Evolutionary conservation across 495 filamentous ascomycete genomes (phyloP).

Genomic region (Niebla homalea): DNA sequence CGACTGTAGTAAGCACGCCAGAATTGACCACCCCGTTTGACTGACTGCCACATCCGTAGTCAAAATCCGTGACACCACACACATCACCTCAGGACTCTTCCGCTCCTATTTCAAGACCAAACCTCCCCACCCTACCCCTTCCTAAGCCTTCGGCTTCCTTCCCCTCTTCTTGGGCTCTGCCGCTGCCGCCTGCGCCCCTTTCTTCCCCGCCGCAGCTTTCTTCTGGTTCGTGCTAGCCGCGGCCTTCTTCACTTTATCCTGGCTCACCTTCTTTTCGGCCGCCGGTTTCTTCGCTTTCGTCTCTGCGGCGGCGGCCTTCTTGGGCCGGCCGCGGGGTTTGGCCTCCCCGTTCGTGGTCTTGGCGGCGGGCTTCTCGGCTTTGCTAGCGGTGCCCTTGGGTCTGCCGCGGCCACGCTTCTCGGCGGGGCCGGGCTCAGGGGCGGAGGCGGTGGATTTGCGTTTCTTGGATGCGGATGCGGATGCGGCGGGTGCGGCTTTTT

Average conservation of each 20-base stretch:
- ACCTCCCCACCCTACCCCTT: not conserved
- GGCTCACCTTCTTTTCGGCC: constrained; percentile 8
- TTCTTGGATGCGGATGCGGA: constrained; percentile 16
- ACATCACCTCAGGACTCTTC: too few relatives aligned
- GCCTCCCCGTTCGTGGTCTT: constrained; percentile 12
- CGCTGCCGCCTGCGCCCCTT: not conserved
- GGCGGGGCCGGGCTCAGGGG: constrained; percentile 11
- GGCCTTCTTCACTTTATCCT: constrained; percentile 1
- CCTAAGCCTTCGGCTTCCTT: constrained; percentile 1
- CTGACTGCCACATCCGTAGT: too few relatives aligned
- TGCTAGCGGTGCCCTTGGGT: constrained; percentile 24
- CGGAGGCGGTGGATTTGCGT: constrained; percentile 15
- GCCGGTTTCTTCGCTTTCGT: constrained; percentile 2
- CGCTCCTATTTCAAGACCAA: too few relatives aligned
- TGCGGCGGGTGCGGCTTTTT: constrained; percentile 4
- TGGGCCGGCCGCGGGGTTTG: constrained; percentile 4
- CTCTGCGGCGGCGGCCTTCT: constrained; percentile 5
- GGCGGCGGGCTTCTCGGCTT: constrained; percentile 6
- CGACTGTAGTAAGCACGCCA: too few relatives aligned
- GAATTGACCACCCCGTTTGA: too few relatives aligned
- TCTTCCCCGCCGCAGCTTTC: not conserved
- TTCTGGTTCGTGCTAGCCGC: constrained; percentile 6
- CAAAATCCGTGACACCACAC: too few relatives aligned
- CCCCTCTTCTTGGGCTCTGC: not conserved
- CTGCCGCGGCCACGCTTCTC: constrained; percentile 30